These are phyloP conservation scores for Baudoinia panamericana DNA, from an alignment of 495 filamentous ascomycete species.

Conservation along the genomic window DNA sequence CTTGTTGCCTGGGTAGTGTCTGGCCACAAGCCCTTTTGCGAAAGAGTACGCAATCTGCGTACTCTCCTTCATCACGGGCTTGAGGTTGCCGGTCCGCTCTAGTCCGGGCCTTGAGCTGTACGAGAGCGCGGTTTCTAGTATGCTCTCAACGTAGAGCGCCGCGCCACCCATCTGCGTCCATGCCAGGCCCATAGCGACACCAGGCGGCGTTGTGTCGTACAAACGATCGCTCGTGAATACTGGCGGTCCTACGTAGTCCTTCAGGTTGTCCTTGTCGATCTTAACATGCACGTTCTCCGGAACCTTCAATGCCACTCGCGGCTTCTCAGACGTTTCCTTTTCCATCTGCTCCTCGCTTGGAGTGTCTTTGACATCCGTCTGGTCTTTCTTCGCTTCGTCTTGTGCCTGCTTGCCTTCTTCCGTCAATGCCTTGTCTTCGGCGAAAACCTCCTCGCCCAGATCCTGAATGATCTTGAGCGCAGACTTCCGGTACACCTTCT, in stretches of 20 bases:
- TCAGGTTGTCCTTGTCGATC: constrained; percentile 81
- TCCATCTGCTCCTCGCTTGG: constrained; percentile 41
- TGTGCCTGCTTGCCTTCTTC: constrained; percentile 76
- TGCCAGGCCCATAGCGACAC: constrained; percentile 96
- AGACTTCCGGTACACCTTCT: constrained; percentile 96
- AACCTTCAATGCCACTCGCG: constrained; percentile 68
- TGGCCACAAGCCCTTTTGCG: constrained; percentile 76
- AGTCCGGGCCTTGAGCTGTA: constrained; percentile 60
- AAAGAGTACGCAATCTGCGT: constrained; percentile 90
- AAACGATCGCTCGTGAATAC: constrained; percentile 91
- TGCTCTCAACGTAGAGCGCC: constrained; percentile 93
- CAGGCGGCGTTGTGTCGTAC: constrained; percentile 89
- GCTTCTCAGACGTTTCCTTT: constrained; percentile 59
- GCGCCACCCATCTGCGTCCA: constrained; percentile 98
- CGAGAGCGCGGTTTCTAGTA: constrained; percentile 69
- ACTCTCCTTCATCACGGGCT: constrained; percentile 97
- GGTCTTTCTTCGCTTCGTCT: constrained; percentile 52
- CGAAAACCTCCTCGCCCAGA: constrained; percentile 70
- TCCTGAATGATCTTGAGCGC: constrained; percentile 96
- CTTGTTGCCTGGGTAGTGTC: constrained; percentile 69
- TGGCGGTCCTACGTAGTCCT: constrained; percentile 94
- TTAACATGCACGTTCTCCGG: constrained; percentile 75
- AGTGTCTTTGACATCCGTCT: constrained; percentile 43
- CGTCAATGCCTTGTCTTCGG: constrained; percentile 73
- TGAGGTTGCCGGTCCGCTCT: constrained; percentile 86